These are phyloP conservation scores for Blastomyces percursus DNA, from an alignment of 2,329 filamentous ascomycete genomes.

Conservation along the genomic window DNA sequence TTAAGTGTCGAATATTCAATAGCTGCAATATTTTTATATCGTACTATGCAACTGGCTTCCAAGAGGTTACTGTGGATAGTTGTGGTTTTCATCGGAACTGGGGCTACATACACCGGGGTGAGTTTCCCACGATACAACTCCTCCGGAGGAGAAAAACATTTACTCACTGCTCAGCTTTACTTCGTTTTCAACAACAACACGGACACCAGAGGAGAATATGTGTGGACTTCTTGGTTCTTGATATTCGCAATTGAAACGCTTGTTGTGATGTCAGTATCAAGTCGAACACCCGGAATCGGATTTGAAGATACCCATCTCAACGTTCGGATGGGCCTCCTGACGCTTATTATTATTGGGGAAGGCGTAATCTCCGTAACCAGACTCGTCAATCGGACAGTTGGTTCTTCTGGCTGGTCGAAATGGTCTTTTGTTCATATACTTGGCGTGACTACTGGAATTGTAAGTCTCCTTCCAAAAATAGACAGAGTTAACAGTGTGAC, in stretches of 20 bases:
- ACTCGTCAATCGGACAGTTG: conserved; percentile 42
- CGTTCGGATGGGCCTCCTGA: conserved; percentile 53
- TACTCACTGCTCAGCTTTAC: conserved; percentile 21
- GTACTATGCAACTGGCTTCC: conserved; percentile 19
- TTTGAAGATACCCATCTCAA: conserved; percentile 54
- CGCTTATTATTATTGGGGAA: conserved; percentile 56
- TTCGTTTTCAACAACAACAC: conserved; percentile 22
- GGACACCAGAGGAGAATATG: conserved; percentile 17
- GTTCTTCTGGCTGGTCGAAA: conserved; percentile 30
- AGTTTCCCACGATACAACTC: conserved; percentile 6
- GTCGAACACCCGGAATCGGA: conserved; percentile 45
- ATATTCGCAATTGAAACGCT: conserved; percentile 45
- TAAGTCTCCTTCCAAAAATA: conserved; percentile 16
- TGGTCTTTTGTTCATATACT: conserved; percentile 31
- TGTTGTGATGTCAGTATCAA: conserved; percentile 43
- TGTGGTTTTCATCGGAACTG: conserved; percentile 20
- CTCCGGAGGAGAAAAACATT: neutral
- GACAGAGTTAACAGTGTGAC: neutral
- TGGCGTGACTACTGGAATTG: conserved; percentile 30
- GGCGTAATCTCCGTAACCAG: conserved; percentile 52
- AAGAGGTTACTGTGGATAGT: conserved; percentile 24
- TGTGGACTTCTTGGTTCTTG: conserved; percentile 46
- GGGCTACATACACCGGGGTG: conserved; percentile 23
- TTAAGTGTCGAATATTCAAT: conserved; percentile 45
- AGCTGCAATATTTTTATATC: conserved; percentile 21